A percentile compares a stretch with the other conserved stretches of the same genome.
phyloP scores from a whole-genome alignment of 768 basidiomycete species.

The Pleurotus sapidus region DNA sequence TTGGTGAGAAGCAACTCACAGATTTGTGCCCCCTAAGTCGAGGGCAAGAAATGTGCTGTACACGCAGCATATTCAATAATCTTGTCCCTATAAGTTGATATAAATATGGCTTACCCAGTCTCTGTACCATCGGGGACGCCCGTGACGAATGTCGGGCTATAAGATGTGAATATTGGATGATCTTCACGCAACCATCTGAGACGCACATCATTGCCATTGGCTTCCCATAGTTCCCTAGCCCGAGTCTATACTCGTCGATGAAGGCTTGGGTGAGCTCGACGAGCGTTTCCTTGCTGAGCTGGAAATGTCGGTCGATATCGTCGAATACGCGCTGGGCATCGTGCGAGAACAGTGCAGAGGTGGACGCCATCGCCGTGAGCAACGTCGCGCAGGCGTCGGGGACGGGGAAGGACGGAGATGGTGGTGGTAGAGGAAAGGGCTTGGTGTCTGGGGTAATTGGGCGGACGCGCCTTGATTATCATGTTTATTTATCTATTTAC shows the following conservation, averaged over 20 bases:
- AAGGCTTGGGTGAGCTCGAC: conserved; percentile 74
- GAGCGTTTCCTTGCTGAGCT: conserved; percentile 58
- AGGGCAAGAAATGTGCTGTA: conserved; percentile 90
- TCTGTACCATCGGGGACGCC: conserved; percentile 93
- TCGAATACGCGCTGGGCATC: conserved; percentile 52
- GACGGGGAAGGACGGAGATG: conserved; percentile 5
- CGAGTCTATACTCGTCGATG: conserved; percentile 73
- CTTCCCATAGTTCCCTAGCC: conserved; percentile 69
- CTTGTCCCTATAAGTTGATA: not conserved
- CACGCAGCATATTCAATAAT: not conserved
- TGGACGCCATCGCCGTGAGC: conserved; percentile 33
- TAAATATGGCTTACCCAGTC: conserved; percentile 62
- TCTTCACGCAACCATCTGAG: not conserved
- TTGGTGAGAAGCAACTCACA: conserved; percentile 50
- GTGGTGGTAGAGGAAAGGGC: conserved; percentile 13
- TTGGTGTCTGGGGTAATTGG: not conserved
- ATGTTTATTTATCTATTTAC: conserved; percentile 1
- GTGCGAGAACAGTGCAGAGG: conserved; percentile 38
- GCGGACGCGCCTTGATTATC: not conserved
- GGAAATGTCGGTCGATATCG: conserved; percentile 71
- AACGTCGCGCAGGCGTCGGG: not conserved
- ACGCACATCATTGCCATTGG: conserved; percentile 92
- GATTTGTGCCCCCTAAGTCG: conserved; percentile 96
- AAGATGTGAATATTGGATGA: conserved; percentile 11
- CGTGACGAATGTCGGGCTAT: conserved; percentile 92